Base-by-base conservation (phyloP, 257 asterid genomes). In the Gentiana straminea region DNA sequence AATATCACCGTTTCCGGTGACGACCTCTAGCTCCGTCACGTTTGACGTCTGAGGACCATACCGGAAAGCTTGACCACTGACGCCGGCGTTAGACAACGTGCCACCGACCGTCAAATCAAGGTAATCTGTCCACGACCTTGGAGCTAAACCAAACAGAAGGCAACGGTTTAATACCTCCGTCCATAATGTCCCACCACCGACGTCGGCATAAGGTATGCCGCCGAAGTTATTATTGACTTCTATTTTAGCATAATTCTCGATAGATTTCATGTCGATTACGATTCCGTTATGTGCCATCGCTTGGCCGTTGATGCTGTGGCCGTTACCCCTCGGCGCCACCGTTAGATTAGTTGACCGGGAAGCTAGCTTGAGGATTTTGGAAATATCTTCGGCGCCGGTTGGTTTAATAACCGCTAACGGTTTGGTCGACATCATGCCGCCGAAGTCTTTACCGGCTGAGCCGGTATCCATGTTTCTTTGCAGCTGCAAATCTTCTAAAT, bases 241-340 rank as follows among this genome's bases (percentile, higher is more conserved):
- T 56, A 78, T 69, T 12, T 33, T 32, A 34, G 64, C 55, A 34
- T 62, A 57, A 50, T 55, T 36, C 1, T 59, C 75, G 54, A 84
- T 13, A 7, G 94, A 63, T 39, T 61, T 76, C 94, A 84, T 91
- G 61, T 81, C 93, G 57, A 91, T 58, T 67, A 81, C 79, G 2
- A 87, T 65, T 24, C 96, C 97, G 1, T 72, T 72, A 77, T 80
- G 79, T 74, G 96, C 95, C 93, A 83, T 81, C 49, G 98, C 80
- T 66, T 91, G 98, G 46, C 98, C 98, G 92, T 83, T 79, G 77
- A 84, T 73, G 49, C 95, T 82, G 75, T 87, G 98, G 34, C 98
- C 96, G 86, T 92, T 92, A 34, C 98, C 98, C 60, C 90, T 80
- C 51, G 98, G 97, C 2, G 98, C 90, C 24, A 88, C 94, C 65